These are phyloP conservation scores for Cicer pinnatifidum DNA, from an alignment of 306 rosid species.

Conservation along the genomic window DNA sequence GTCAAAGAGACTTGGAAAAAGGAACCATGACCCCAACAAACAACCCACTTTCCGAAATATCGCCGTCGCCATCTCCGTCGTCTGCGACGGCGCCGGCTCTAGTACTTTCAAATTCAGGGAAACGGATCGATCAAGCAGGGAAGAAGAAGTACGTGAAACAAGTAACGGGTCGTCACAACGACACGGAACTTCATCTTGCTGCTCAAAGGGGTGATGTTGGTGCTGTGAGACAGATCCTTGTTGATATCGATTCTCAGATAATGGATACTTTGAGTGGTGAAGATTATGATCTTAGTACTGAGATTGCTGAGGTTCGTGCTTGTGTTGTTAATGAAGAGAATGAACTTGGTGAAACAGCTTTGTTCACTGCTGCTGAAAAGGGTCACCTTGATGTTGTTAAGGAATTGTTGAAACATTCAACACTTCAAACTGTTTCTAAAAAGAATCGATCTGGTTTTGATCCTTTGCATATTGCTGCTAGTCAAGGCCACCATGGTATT, in stretches of 20 bases:
- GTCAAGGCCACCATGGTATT: conserved; percentile 83
- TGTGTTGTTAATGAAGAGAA: conserved; percentile 84
- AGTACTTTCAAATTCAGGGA: conserved; percentile 90
- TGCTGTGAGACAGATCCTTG: conserved; percentile 84
- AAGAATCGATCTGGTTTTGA: conserved; percentile 75
- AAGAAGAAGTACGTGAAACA: conserved; percentile 98
- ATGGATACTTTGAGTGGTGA: conserved; percentile 62
- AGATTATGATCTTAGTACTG: conserved; percentile 56
- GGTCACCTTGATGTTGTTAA: conserved; percentile 86
- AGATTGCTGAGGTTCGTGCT: conserved; percentile 91
- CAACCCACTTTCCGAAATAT: conserved; percentile 53
- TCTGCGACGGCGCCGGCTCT: conserved; percentile 89
- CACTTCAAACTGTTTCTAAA: conserved; percentile 58
- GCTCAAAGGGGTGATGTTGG: conserved; percentile 92
- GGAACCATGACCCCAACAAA: conserved; percentile 50
- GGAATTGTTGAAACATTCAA: conserved; percentile 79
- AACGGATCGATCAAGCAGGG: conserved; percentile 94
- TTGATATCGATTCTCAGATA: conserved; percentile 77
- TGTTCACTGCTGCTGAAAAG: conserved; percentile 84
- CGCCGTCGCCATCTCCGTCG: conserved; percentile 81
- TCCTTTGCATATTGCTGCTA: conserved; percentile 93
- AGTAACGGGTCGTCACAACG: conserved; percentile 96
- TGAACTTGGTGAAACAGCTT: conserved; percentile 84
- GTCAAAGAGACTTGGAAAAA: conserved; percentile 54
- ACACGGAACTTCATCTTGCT: conserved; percentile 93